Percentiles rank a stretch among this genome's conserved stretches.
phyloP scores from a whole-genome alignment of 768 basidiomycete species.

The Leccinum barrowsii region DNA sequence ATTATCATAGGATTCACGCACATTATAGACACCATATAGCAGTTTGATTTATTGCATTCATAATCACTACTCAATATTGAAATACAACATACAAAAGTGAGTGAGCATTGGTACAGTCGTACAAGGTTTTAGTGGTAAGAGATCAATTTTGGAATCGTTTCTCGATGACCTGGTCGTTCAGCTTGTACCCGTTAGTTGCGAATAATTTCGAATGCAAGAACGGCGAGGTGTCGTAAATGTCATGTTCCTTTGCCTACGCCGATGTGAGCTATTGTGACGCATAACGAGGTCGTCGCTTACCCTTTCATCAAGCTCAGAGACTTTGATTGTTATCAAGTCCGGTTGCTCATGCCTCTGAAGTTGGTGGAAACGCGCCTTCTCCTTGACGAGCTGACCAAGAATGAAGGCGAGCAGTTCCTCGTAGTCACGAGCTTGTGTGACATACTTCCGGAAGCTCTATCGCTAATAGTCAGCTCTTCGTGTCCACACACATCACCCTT shows the following conservation, averaged over 20 bases:
- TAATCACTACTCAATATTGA: conserved; percentile 29
- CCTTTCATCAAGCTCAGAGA: conserved; percentile 82
- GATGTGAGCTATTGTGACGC: conserved; percentile 8
- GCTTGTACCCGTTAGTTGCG: conserved; percentile 81
- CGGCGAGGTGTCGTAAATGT: conserved; percentile 85
- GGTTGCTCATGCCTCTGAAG: conserved; percentile 76
- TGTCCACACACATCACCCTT: background rate
- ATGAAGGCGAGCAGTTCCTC: conserved; percentile 94
- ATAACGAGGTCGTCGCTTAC: conserved; percentile 42
- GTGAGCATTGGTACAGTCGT: background rate
- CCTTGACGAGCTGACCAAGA: conserved; percentile 90
- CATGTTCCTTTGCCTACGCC: conserved; percentile 87
- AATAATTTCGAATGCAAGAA: conserved; percentile 89
- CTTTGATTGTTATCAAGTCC: conserved; percentile 67
- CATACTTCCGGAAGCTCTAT: conserved; percentile 95
- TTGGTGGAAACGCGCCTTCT: conserved; percentile 83
- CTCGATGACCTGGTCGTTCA: conserved; percentile 62
- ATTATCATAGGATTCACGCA: conserved; percentile 18
- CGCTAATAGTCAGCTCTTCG: conserved; percentile 12
- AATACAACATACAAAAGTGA: conserved; percentile 17
- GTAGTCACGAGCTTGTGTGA: conserved; percentile 92
- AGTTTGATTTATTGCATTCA: conserved; percentile 27
- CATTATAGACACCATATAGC: conserved; percentile 22
- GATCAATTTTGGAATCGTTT: conserved; percentile 58
- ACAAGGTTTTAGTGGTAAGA: conserved; percentile 6